Percentiles rank a stretch among this genome's conserved stretches.
Evolutionary conservation across 176 grass and related monocot genomes (phyloP).

Genomic region (Paspalum notatum): DNA sequence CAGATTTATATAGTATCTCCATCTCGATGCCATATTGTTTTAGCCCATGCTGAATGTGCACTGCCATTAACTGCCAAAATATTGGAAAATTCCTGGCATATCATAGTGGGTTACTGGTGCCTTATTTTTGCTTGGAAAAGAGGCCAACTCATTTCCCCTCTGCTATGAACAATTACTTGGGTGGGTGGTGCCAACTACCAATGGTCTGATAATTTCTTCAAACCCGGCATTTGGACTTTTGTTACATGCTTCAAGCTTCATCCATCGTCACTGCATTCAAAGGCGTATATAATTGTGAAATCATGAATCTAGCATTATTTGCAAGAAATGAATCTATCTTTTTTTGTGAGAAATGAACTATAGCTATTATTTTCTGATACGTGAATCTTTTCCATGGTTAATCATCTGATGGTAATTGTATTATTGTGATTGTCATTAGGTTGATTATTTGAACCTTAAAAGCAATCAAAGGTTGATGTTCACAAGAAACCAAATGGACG

Average conservation of each 20-base stretch:
- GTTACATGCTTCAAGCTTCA: slow-evolving; percentile 6
- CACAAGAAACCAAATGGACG: slow-evolving; percentile 47
- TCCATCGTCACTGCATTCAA: background rate
- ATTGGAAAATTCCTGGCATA: background rate
- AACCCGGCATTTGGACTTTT: background rate
- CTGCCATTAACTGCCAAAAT: background rate
- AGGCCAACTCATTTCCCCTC: background rate
- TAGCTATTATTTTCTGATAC: background rate
- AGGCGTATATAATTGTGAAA: background rate
- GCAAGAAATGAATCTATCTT: too few species aligned
- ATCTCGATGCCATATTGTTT: background rate
- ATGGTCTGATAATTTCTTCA: background rate
- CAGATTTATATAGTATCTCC: background rate
- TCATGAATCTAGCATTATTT: background rate
- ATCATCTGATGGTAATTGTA: background rate
- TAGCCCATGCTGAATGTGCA: background rate
- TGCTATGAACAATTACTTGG: background rate
- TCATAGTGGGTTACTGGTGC: background rate
- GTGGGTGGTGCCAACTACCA: background rate
- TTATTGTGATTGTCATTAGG: slow-evolving; percentile 39
- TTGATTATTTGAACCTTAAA: slow-evolving; percentile 93
- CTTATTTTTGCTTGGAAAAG: background rate
- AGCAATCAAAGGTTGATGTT: slow-evolving; percentile 81
- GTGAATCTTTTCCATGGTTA: background rate
- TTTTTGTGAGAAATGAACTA: too few species aligned